These are phyloP conservation scores for Cucumis melo DNA, from an alignment of 306 rosid species.

Conservation along the genomic window DNA sequence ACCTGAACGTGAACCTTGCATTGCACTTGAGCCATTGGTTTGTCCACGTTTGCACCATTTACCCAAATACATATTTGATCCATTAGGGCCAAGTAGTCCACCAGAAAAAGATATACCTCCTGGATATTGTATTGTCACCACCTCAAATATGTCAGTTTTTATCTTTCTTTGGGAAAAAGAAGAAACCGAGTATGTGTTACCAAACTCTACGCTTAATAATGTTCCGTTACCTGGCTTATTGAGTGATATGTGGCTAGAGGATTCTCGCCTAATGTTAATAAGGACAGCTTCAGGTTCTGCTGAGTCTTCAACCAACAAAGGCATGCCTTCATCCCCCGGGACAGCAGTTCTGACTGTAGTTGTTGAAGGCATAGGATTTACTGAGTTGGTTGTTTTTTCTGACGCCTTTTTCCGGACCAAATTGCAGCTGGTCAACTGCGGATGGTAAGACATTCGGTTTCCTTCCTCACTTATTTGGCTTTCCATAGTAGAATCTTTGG, in stretches of 20 bases:
- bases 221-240: constrained; percentile 40
- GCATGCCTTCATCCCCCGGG: constrained; percentile 35
- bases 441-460: constrained; percentile 16
- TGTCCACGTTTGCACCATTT: constrained; percentile 81
- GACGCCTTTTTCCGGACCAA: constrained; percentile 12
- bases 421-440: constrained; percentile 20
- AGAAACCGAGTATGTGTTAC: background rate
- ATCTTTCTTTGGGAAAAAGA: background rate
- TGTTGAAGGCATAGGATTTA: constrained; percentile 13
- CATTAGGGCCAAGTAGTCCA: constrained; percentile 83
- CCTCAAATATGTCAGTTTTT: background rate
- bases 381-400: constrained; percentile 15
- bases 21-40: constrained; percentile 17
- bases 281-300: constrained; percentile 31
- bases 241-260: constrained; percentile 20
- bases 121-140: constrained; percentile 1
- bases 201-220: constrained; percentile 6
- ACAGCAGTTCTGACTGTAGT: constrained; percentile 18
- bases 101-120: constrained; percentile 61
- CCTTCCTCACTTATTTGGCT: constrained; percentile 12
- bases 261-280: constrained; percentile 67
- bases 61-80: constrained; percentile 63
- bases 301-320: constrained; percentile 12
- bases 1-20: constrained; percentile 29
- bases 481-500: constrained; percentile 11